Evolutionary conservation across 495 filamentous ascomycete genomes (phyloP).

Genomic region (Penicillium mononematosum): DNA sequence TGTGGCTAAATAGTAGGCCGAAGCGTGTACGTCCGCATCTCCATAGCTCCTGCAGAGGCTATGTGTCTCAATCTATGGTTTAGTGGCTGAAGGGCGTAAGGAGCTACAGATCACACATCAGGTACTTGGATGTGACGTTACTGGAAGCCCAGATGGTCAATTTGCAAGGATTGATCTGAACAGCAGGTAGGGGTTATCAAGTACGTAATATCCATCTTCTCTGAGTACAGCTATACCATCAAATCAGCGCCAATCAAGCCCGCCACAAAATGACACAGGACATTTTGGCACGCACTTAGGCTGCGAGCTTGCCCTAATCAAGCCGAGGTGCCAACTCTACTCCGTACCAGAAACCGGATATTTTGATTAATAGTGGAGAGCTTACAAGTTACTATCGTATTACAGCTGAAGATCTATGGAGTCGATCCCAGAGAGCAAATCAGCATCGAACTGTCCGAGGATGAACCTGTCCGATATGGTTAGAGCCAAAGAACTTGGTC

Average conservation of each 20-base stretch:
- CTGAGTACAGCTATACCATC: neutral
- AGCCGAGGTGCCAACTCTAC: neutral
- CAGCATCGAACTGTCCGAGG: neutral
- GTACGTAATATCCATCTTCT: neutral
- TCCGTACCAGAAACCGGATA: neutral
- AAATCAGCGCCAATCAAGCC: neutral
- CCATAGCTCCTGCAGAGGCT: neutral
- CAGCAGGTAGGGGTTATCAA: neutral
- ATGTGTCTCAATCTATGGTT: neutral
- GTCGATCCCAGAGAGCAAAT: neutral
- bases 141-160: neutral
- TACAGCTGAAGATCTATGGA: neutral
- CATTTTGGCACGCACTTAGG: neutral
- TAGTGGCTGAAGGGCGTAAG: neutral
- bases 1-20: neutral
- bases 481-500: neutral
- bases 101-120: neutral
- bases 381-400: neutral
- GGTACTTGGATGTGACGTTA: neutral
- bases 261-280: neutral
- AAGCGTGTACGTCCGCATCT: neutral
- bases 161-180: neutral
- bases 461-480: neutral
- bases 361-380: neutral
- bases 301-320: neutral